These are phyloP conservation scores for Scedosporium aurantiacum DNA, from an alignment of 2,329 filamentous ascomycete species.

Conservation along the genomic window DNA sequence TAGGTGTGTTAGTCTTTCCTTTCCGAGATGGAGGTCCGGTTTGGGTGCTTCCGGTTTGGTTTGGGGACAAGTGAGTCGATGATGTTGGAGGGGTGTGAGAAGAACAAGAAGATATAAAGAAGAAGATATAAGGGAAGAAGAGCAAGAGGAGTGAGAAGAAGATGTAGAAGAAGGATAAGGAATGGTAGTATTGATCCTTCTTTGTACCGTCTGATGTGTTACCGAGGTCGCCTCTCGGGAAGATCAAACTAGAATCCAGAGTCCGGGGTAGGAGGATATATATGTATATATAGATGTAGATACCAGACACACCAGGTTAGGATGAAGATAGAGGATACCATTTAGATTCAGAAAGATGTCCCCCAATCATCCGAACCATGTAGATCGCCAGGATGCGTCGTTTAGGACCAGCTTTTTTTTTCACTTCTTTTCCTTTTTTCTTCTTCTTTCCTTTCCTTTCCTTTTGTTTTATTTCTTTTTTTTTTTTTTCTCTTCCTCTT, in stretches of 20 bases:
- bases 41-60: not conserved
- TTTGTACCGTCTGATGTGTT: no score
- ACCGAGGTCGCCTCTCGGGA: not conserved
- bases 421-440: not conserved
- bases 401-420: not conserved
- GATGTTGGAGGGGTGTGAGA: no score
- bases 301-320: not conserved
- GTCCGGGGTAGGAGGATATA: not conserved
- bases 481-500: not conserved
- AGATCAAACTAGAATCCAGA: not conserved
- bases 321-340: not conserved
- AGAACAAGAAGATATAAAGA: no score
- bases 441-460: not conserved
- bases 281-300: not conserved
- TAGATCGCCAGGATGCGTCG: not conserved
- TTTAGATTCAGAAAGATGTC: not conserved
- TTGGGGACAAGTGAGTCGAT: not conserved
- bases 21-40: slow-evolving; percentile 9
- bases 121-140: no score
- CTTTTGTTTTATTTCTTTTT: not conserved
- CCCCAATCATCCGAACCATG: not conserved
- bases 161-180: no score
- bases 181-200: no score
- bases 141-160: no score
- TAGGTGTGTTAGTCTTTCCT: not conserved